Evolutionary conservation across 2,329 filamentous ascomycete genomes (phyloP), one percentile per base, ranked within the genome.

Genomic region (Cladorrhinum sp.): DNA sequence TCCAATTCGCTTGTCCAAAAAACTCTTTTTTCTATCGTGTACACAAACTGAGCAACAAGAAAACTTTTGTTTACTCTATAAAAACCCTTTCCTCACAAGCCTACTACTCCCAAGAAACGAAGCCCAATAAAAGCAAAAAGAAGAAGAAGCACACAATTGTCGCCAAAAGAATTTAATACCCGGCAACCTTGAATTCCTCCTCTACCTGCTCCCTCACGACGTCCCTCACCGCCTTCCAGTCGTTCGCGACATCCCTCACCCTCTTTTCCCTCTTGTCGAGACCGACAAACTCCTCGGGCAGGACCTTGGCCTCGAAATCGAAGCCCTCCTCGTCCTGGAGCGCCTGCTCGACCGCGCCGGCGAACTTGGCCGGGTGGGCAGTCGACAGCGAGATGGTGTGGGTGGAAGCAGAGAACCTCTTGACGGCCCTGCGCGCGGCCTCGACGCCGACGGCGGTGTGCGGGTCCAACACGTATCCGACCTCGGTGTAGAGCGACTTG

Each of bases 341-440:
- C 0, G 94, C 92, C 53, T 89, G 74, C 68, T 93, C 89, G 1
- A 99, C 94, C 0, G 93, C 93, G 30, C 86, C 85, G 0, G 89
- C 87, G 71, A 99, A 99, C 76, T 99, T 99, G 64, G 94, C 95
- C 0, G 95, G 94, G 75, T 99, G 95, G 2, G 95, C 95, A 1
- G 95, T 99, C 1, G 93, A 91, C 2, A 99, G 85, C 1, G 92
- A 87, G 69, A 99, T 89, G 73, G 96, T 90, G n/a, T 76, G 80
- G 57, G 87, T 77, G 16, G 78, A 78, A 2, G 80, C 73, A 26
- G 76, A 76, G 0, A 79, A 74, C 12, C 85, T 80, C 49, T 78
- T 72, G 33, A 90, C 81, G 2, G 91, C 92, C 61, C 92, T 83
- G 58, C 86, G 73, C 0, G 93, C 84, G 0, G 91, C 93, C 18